Base-by-base conservation (phyloP, 164 flowering plant species). In the Vitis rotundifolia region DNA sequence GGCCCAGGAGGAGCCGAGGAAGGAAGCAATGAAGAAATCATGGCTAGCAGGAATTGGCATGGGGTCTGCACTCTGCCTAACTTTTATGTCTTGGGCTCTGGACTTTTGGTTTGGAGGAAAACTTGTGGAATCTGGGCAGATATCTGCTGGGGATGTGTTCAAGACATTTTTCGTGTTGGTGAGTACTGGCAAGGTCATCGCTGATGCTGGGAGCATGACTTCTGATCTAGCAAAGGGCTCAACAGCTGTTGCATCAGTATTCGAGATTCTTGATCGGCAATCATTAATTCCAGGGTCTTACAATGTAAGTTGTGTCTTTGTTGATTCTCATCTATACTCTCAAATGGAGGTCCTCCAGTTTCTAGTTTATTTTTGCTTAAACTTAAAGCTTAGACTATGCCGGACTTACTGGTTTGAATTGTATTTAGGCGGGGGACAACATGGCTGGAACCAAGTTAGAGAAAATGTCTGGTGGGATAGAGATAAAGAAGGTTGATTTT, bases 151-250 rank as follows among this genome's bases (percentile, higher is more conserved):
- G 14, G 97, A 85, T 59, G 97, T 94, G 16, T 94, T 94, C 78
- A 90, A 88, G 79, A 94, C 97, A 4, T 94, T 92, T 73, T 90
- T 92, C 78, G 79, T 94, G 18, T 73, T 92, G 78, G 97, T 94
- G 0, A 92, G 97, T 72, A 94, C 97, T 1, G 97, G 98, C 0
- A 92, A 88, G 71, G 97, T 94, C 22, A 90, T 94, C 37, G 98
- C 98, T 8, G 97, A 94, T 0, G 97, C 98, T 6, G 98, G 98
- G 13, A 94, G 97, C 80, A 94, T 92, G 98, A 94, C 98, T 1
- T 84, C 97, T n/a, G 98, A 92, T 71, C 74, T 94, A 19, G 97
- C 97, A 29, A 92, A 86, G 74, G 94, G 98, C 3, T 84, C 98
- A 2, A 75, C 90, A 0, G 94, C 97, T 1, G 82, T 94, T 8